Evolutionary conservation across 768 basidiomycete species (phyloP).

Genomic region (Suillus lakei): DNA sequence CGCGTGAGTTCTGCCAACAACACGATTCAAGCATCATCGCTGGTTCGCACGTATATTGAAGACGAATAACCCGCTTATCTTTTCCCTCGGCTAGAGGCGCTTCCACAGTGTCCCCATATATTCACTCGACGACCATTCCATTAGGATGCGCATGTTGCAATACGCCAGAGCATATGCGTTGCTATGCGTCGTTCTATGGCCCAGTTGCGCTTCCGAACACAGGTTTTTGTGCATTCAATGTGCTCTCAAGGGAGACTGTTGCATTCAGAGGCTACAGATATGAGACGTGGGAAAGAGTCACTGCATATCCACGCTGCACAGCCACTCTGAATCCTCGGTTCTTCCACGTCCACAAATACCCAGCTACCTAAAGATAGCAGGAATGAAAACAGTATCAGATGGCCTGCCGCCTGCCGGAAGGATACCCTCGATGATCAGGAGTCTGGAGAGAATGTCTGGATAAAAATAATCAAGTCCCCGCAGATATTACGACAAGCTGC

Average conservation of each 20-base stretch:
- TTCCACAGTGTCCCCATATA: slow-evolving; percentile 97
- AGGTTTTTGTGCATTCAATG: slow-evolving; percentile 97
- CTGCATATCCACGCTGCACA: no score
- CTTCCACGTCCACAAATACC: no score
- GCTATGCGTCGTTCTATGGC: slow-evolving; percentile 96
- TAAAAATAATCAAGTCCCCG: no score
- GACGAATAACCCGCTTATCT: slow-evolving; percentile 94
- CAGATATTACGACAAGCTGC: no score
- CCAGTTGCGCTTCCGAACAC: slow-evolving; percentile 92
- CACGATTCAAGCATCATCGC: slow-evolving; percentile 96
- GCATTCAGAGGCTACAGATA: slow-evolving; percentile 90
- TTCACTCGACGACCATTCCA: slow-evolving; percentile 97
- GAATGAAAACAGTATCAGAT: no score
- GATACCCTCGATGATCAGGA: no score
- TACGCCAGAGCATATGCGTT: slow-evolving; percentile 99
- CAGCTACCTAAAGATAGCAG: no score
- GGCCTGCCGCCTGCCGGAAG: no score
- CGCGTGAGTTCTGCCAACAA: no score
- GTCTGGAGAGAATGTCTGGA: no score
- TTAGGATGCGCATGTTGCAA: slow-evolving; percentile 99
- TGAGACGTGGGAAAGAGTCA: no score
- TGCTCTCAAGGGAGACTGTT: slow-evolving; percentile 62
- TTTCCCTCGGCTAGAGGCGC: slow-evolving; percentile 95
- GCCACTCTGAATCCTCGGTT: no score
- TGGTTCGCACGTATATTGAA: slow-evolving; percentile 93